Conservation (phyloP, 2,329 filamentous ascomycete genomes). For the Pseudocercospora crystallina region DNA sequence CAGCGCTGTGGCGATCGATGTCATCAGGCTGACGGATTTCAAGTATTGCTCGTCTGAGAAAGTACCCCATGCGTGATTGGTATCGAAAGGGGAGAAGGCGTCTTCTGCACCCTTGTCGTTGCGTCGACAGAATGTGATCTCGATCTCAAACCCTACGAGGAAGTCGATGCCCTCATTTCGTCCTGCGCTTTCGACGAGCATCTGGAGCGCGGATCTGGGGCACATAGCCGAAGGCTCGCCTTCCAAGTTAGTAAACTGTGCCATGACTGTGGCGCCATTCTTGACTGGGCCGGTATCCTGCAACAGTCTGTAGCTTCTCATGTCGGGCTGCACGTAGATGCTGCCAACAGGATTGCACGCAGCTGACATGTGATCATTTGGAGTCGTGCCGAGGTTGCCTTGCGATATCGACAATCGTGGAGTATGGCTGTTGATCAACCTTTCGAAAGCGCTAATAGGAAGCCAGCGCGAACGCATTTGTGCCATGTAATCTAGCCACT, state of each 20-base stretch:
- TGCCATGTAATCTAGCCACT: conserved; percentile 78
- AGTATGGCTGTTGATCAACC: conserved; percentile 35
- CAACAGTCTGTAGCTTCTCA: conserved; percentile 58
- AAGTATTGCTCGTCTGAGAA: conserved; percentile 63
- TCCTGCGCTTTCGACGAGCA: conserved; percentile 54
- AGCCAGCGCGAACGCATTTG: conserved; percentile 66
- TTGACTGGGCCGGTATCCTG: conserved; percentile 45
- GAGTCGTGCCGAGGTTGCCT: conserved; percentile 65
- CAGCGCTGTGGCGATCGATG: conserved; percentile 64
- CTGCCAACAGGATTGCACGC: conserved; percentile 61
- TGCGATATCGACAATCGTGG: conserved; percentile 60
- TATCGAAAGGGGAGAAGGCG: conserved; percentile 49
- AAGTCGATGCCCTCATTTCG: conserved; percentile 57
- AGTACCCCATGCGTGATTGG: conserved; percentile 70
- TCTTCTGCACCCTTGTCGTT: conserved; percentile 5
- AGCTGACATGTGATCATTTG: conserved; percentile 61
- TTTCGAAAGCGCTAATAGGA: conserved; percentile 53
- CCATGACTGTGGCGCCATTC: conserved; percentile 64
- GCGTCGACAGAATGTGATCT: conserved; percentile 65
- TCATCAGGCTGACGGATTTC: conserved; percentile 58
- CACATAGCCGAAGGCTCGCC: conserved; percentile 58
- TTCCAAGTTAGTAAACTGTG: conserved; percentile 62
- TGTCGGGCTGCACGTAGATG: conserved; percentile 66
- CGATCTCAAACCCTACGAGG: conserved; percentile 76
- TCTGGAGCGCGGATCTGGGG: conserved; percentile 52